Base-by-base conservation (phyloP, 2,329 filamentous ascomycete species). In the Remersonia thermophila region DNA sequence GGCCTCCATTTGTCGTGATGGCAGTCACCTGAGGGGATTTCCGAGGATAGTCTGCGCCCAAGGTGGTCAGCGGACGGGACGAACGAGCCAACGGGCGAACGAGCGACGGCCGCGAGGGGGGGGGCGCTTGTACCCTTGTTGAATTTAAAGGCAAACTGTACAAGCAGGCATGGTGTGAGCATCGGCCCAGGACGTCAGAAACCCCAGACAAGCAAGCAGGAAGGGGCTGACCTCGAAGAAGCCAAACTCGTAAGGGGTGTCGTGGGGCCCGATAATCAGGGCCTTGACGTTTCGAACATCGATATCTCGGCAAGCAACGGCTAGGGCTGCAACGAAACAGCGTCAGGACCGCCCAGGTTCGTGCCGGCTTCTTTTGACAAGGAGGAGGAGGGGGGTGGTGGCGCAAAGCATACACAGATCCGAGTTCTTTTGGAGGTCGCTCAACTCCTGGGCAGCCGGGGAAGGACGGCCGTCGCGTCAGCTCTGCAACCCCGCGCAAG, bases 221-320 rank as follows among this genome's bases (percentile, higher is more conserved):
- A 5, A 7, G 14, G 15, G 25, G 18, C 4, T 35, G 57, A 91
- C 86, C 70, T 96, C 86, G 54, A 93, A 96, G 62, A 95, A 95
- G 3, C 91, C 91, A 54, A 93, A 95, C 58, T 95, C 87, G 58
- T 98, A 98, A 0, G 89, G 87, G 1, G 87, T 93, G 49, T 91
- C 87, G 46, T 89, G 85, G 16, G 91, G 89, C 0, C 91, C 91
- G 47, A 96, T 76, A 51, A 96, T 89, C 45, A 96, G 60, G 33
- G 87, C 85, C 54, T 77, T 81, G 33, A 96, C 80, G 55, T 84
- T 81, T 37, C 87, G 81, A 42, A 96, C 83, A 57, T 98, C 86
- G 48, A 77, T 71, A 59, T 96, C 91, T 35, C 82, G 72, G 55
- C 83, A 93, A 38, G 83, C 82, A 33, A 95, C 86, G 9, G 84